Evolutionary conservation across 192 early-diverging fungal species (phyloP).

Genomic region (Kappamyces sp.): DNA sequence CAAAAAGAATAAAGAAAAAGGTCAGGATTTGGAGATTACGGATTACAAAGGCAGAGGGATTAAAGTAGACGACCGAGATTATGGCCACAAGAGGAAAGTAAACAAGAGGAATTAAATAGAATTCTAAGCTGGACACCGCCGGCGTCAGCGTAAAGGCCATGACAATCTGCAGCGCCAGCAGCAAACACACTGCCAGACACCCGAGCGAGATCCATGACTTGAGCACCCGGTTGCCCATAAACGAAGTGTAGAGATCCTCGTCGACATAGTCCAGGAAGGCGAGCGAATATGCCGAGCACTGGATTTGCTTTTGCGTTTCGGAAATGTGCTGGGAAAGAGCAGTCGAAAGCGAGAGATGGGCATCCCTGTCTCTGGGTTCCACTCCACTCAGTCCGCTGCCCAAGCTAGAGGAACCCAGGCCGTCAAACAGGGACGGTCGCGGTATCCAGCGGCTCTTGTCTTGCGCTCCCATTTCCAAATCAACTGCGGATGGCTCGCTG

Average conservation of each 20-base stretch:
- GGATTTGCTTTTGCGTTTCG: conserved; percentile 20
- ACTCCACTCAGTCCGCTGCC: background rate
- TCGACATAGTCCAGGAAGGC: conserved; percentile 24
- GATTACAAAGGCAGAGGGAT: conserved; percentile 11
- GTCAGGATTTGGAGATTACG: conserved; percentile 32
- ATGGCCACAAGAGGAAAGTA: conserved; percentile 13
- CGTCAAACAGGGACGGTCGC: too few relatives aligned
- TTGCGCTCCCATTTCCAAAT: too few relatives aligned
- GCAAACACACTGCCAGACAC: conserved; percentile 21
- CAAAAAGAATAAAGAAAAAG: conserved; percentile 27
- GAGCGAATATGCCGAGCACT: conserved; percentile 22
- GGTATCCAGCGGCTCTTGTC: too few relatives aligned
- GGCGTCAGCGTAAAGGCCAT: conserved; percentile 15
- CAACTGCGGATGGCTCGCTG: too few relatives aligned
- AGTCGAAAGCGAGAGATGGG: conserved; percentile 9
- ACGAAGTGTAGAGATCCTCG: conserved; percentile 25
- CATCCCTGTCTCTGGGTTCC: background rate
- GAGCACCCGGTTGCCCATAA: conserved; percentile 20
- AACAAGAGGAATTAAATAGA: conserved; percentile 10
- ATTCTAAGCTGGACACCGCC: conserved; percentile 5
- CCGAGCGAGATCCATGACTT: conserved; percentile 26
- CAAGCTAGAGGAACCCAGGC: background rate
- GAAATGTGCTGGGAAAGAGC: conserved; percentile 12
- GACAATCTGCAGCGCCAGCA: conserved; percentile 22
- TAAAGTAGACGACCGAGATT: conserved; percentile 10